Conservation (phyloP, 805 yeast genomes). For the Kregervanrija pseudodelftensis region DNA sequence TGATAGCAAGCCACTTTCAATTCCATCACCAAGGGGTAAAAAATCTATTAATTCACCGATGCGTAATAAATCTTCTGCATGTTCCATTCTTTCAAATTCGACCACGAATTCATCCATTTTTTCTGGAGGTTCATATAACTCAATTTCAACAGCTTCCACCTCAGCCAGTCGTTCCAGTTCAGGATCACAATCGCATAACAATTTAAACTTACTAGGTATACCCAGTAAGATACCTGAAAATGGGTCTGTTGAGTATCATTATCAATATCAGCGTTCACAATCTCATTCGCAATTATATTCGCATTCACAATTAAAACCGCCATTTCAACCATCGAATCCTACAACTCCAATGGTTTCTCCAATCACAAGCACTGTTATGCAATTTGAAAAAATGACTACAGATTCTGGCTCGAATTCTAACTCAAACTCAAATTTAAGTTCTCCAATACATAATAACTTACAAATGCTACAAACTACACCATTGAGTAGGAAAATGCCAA, state of each 20-base stretch:
- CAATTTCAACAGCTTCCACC: no score
- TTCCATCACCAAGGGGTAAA: neutral
- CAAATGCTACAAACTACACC: neutral
- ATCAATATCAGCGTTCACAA: no score
- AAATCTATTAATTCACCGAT: neutral
- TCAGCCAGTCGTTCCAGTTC: no score
- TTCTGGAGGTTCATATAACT: neutral
- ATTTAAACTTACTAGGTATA: no score
- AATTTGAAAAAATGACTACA: constrained; percentile 3
- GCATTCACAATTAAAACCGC: no score
- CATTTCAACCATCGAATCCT: no score
- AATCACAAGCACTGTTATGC: constrained; percentile 8
- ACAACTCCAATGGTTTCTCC: constrained; percentile 5
- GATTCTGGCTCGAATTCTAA: neutral
- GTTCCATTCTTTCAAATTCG: constrained; percentile 5
- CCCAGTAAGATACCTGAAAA: no score
- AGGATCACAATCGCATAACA: neutral
- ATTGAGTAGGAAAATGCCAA: neutral
- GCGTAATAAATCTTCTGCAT: constrained; percentile 3
- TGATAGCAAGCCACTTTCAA: neutral
- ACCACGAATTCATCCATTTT: neutral
- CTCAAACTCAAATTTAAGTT: neutral
- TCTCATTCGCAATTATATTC: no score
- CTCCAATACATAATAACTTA: neutral
- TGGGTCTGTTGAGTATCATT: no score